Evolutionary conservation across 2,329 filamentous ascomycete species (phyloP).

Genomic region (Aspergillus ochraceus): DNA sequence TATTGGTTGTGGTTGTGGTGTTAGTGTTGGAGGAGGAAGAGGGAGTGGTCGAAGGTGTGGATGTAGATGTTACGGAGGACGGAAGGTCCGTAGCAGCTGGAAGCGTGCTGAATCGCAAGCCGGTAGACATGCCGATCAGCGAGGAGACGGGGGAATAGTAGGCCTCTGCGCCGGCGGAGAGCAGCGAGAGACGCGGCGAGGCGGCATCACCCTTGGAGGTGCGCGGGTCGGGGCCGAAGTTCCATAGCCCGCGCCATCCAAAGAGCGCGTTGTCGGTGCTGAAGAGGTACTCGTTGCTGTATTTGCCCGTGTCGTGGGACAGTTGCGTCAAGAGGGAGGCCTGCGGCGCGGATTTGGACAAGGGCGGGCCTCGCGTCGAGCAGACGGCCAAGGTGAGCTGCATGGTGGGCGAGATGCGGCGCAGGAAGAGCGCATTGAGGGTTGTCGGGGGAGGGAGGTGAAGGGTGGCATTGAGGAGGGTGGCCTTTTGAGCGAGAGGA

Average conservation of each 20-base stretch:
- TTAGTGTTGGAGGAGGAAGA: constrained; percentile 22
- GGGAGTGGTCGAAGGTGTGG: constrained; percentile 21
- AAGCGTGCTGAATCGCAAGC: constrained; percentile 84
- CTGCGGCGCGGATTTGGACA: constrained; percentile 46
- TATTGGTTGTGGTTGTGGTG: constrained; percentile 11
- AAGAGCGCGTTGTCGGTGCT: constrained; percentile 90
- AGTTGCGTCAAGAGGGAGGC: constrained; percentile 48
- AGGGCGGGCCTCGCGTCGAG: constrained; percentile 40
- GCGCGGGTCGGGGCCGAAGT: constrained; percentile 73
- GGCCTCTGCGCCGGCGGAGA: constrained; percentile 87
- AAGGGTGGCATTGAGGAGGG: constrained; percentile 46
- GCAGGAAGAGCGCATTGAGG: constrained; percentile 81
- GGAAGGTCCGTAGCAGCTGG: constrained; percentile 50
- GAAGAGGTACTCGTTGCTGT: constrained; percentile 84
- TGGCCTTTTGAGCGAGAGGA: constrained; percentile 34
- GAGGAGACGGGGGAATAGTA: constrained; percentile 97
- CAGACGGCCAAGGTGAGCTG: constrained; percentile 72
- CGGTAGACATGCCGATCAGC: constrained; percentile 85
- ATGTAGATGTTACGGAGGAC: constrained; percentile 12
- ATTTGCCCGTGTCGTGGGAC: constrained; percentile 77
- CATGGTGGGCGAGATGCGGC: constrained; percentile 72
- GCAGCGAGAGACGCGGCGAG: constrained; percentile 70
- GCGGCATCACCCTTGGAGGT: constrained; percentile 21
- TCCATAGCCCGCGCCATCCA: constrained; percentile 86
- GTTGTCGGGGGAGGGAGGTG: constrained; percentile 68